Percentiles rank a stretch among this genome's conserved stretches.
Conservation (phyloP, 495 filamentous ascomycete species). For the Sphaerosporella brunnea region DNA sequence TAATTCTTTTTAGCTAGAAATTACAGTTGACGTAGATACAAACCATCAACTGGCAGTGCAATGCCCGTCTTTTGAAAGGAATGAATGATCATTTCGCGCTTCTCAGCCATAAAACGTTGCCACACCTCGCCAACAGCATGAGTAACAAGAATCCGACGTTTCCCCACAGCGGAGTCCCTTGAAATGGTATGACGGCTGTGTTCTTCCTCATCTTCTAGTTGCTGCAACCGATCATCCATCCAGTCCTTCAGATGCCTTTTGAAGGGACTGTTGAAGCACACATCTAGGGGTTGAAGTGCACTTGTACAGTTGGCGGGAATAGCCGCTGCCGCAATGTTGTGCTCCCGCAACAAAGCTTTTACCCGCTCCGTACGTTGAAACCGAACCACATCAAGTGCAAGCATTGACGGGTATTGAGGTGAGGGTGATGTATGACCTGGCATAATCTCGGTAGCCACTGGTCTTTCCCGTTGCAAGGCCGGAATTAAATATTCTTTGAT, state of each 20-base stretch:
- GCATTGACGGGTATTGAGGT: neutral
- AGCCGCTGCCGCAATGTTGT: neutral
- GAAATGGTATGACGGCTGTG: neutral
- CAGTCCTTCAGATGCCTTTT: neutral
- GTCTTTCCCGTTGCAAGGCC: neutral
- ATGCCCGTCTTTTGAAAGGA: no score
- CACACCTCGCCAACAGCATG: neutral
- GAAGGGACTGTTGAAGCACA: neutral
- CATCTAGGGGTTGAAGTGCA: no score
- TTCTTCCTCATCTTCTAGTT: neutral
- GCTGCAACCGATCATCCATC: neutral
- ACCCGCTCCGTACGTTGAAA: neutral
- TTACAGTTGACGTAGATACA: no score
- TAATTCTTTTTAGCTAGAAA: no score
- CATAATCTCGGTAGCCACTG: no score
- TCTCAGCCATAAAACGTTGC: neutral
- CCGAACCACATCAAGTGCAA: neutral
- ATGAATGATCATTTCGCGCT: neutral
- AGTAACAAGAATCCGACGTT: neutral
- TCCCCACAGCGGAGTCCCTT: neutral
- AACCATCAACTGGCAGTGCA: no score
- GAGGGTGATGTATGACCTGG: neutral
- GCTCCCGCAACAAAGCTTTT: neutral
- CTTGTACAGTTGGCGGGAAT: no score
- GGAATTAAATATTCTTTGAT: conserved; percentile 1